Percentiles rank a stretch among this genome's conserved stretches.
These are phyloP conservation scores for Physcia stellaris DNA, from an alignment of 495 filamentous ascomycete genomes.

Conservation along the genomic window DNA sequence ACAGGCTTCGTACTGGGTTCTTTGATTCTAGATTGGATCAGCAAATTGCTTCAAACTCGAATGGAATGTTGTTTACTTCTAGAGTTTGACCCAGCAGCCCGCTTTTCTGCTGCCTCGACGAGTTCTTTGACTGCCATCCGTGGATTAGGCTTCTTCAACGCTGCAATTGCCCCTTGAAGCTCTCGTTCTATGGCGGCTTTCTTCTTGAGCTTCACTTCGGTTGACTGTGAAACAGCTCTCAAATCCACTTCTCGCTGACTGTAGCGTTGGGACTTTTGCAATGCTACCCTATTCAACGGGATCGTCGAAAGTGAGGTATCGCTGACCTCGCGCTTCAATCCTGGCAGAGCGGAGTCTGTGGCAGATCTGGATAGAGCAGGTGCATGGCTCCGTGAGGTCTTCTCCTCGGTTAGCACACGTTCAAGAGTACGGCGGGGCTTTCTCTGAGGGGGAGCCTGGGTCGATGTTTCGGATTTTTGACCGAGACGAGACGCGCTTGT, in stretches of 20 bases:
- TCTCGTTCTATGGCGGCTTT: slow-evolving; percentile 54
- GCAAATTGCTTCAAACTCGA: neutral
- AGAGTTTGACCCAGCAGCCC: slow-evolving; percentile 8
- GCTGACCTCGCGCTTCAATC: slow-evolving; percentile 51
- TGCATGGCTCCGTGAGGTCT: slow-evolving; percentile 30
- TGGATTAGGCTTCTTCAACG: slow-evolving; percentile 79
- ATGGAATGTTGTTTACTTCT: slow-evolving; percentile 7
- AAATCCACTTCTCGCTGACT: slow-evolving; percentile 58
- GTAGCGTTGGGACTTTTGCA: slow-evolving; percentile 44
- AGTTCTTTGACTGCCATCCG: slow-evolving; percentile 41
- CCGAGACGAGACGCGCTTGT: slow-evolving; percentile 12
- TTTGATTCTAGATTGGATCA: slow-evolving; percentile 31
- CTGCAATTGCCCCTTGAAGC: slow-evolving; percentile 66
- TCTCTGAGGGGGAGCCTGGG: slow-evolving; percentile 35
- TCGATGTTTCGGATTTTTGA: slow-evolving; percentile 39
- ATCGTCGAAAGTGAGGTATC: slow-evolving; percentile 42
- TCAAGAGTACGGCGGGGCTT: slow-evolving; percentile 49
- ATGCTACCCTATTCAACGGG: slow-evolving; percentile 36
- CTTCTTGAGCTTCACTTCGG: slow-evolving; percentile 55
- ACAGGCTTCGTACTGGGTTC: slow-evolving; percentile 49
- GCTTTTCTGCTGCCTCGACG: slow-evolving; percentile 15
- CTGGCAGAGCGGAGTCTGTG: slow-evolving; percentile 42
- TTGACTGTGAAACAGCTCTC: slow-evolving; percentile 37
- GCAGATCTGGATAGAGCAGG: slow-evolving; percentile 56
- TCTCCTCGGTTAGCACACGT: slow-evolving; percentile 59